A percentile compares a stretch with the other conserved stretches of the same genome.
Conservation (phyloP, 179 eudicot species). For the Silene vulgaris region DNA sequence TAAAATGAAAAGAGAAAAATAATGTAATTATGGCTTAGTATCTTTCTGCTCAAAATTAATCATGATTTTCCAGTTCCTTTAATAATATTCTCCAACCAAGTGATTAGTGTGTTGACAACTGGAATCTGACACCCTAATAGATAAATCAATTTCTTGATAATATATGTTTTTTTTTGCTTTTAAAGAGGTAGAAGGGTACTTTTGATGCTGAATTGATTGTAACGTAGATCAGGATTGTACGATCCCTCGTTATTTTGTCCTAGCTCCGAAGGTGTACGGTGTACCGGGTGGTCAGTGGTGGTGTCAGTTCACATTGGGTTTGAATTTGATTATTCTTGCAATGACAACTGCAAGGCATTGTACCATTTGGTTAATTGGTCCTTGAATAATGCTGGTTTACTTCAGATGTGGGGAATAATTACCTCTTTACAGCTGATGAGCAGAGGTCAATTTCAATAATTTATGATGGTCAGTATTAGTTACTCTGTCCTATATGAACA, state of each 20-base stretch:
- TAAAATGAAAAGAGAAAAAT: too few relatives aligned
- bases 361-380: background rate
- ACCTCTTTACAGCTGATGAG: background rate
- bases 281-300: background rate
- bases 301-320: constrained; percentile 8
- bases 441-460: background rate
- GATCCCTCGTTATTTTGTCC: background rate
- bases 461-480: background rate
- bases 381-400: background rate
- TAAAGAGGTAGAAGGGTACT: background rate
- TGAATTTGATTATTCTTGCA: background rate
- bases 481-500: background rate
- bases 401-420: background rate
- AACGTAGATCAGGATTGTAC: background rate
- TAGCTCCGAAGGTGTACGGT: background rate
- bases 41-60: background rate
- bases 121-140: background rate
- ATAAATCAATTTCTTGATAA: background rate
- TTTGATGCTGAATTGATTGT: background rate
- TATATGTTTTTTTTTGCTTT: background rate
- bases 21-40: background rate
- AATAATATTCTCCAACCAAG: background rate
- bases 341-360: background rate
- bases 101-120: background rate
- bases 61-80: background rate